Base-by-base conservation (phyloP, 1,284 basidiomycete species). In the Puccinia hordei region DNA sequence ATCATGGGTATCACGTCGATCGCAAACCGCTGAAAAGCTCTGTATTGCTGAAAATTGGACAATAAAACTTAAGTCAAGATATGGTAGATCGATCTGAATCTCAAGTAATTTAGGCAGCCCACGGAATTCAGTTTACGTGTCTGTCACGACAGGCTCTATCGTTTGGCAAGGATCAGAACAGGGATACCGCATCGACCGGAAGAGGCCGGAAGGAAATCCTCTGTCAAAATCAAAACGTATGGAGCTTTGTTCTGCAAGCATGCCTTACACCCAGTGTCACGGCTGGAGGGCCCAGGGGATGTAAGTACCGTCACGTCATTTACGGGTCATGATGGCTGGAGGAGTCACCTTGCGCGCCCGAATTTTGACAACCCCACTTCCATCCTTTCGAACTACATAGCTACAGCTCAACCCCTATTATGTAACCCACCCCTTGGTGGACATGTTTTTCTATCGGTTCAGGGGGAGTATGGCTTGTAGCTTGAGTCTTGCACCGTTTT, bases 31-130 rank as follows among this genome's bases (percentile, higher is more conserved):
- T 66, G 35, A 66, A 66, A 66, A 66, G 63, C 63, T 66, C 41
- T 66, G 63, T 66, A 66, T 41, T 22, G 17, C 41, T 66, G 41
- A 66, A 66, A 66, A 66, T 44, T 66, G n/a, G 63, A 66, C n/a
- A 66, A 66, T 41, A 27, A 66, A 66, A 41, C 38, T 59, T 35
- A 66, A 46, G 38, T 38, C 63, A 41, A 66, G 38, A 66, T 66
- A 66, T 66, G 35, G 63, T 46, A 66, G 63, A 66, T 66, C 63
- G 63, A 66, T 66, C 63, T 66, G 35, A 27, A 66, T 66, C 63
- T 66, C 63, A 46, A 66, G 63, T 66, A 66, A 66, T 66, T 66
- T 38, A 66, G 35, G 63, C 63, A 66, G 63, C 63, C 63, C 63
- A 66, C 63, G 35, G 63, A 66, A 66, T 44, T 35, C 63, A 66